phyloP scores from a whole-genome alignment of 1,284 basidiomycete genomes.

The Ustilago curta region DNA sequence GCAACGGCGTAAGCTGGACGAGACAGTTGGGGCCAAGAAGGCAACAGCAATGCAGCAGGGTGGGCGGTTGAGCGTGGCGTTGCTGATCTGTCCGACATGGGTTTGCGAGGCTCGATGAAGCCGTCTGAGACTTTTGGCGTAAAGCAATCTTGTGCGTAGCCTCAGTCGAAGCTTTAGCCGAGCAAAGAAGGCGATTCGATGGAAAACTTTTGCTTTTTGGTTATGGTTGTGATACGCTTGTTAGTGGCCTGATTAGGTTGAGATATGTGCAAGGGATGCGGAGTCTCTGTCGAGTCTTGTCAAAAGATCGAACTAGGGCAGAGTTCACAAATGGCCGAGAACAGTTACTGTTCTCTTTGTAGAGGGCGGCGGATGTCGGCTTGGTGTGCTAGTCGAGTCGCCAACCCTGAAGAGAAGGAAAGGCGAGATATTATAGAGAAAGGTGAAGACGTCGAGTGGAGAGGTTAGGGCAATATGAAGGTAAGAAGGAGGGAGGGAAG shows the following conservation, averaged over 20 bases:
- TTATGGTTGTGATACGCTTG: neutral
- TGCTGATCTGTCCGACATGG: slow-evolving; percentile 25
- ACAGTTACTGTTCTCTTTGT: neutral
- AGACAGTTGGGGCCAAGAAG: slow-evolving; percentile 37
- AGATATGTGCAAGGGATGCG: neutral
- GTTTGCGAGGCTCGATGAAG: slow-evolving; percentile 9
- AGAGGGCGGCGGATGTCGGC: neutral
- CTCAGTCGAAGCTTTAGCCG: slow-evolving; percentile 1
- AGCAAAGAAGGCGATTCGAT: neutral
- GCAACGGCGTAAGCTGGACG: slow-evolving; percentile 30
- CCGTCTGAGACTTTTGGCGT: slow-evolving; percentile 1
- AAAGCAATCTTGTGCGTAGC: slow-evolving; percentile 6
- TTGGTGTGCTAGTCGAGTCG: neutral
- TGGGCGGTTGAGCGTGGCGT: slow-evolving; percentile 29
- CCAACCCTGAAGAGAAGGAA: neutral
- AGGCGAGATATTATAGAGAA: neutral
- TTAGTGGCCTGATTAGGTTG: neutral
- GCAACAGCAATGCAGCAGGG: slow-evolving; percentile 31
- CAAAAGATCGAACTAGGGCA: neutral
- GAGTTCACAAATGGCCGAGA: neutral
- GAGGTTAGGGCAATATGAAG: neutral
- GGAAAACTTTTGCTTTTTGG: neutral
- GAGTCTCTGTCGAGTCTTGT: neutral
- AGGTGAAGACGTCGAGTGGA: neutral
- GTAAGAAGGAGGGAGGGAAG: neutral